phyloP scores from a whole-genome alignment of 2,329 filamentous ascomycete species.

The Stylonectria norvegica region DNA sequence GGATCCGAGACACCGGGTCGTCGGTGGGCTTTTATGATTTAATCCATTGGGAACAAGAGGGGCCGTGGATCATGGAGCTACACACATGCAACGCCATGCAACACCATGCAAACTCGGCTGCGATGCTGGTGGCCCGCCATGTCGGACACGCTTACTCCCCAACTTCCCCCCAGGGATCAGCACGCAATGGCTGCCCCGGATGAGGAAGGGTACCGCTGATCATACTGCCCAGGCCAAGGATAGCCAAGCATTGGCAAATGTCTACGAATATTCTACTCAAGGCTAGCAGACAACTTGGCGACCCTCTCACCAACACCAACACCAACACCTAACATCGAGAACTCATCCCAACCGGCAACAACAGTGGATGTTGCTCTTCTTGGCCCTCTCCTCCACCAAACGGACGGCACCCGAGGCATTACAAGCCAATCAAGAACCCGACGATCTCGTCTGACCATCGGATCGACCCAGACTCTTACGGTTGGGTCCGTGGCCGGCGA shows the following conservation, averaged over 20 bases:
- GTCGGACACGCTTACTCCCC: background rate
- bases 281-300: too few relatives aligned
- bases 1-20: constrained; percentile 5
- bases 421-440: constrained; percentile 7
- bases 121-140: background rate
- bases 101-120: background rate
- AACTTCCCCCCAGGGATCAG: background rate
- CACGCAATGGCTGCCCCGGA: constrained; percentile 1
- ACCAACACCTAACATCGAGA: background rate
- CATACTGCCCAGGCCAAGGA: background rate
- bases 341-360: background rate
- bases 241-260: background rate
- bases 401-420: background rate
- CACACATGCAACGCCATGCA: constrained; percentile 6
- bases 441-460: constrained; percentile 8
- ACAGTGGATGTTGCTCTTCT: background rate
- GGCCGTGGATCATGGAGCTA: constrained; percentile 1
- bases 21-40: constrained; percentile 14
- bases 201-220: background rate
- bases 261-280: too few relatives aligned
- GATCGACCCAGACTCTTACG: background rate
- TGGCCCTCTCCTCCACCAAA: background rate
- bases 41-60: too few relatives aligned
- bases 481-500: too few relatives aligned
- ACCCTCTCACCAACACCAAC: background rate